Conservation (phyloP, 345 rosid species). For the Tarenaya hassleriana region DNA sequence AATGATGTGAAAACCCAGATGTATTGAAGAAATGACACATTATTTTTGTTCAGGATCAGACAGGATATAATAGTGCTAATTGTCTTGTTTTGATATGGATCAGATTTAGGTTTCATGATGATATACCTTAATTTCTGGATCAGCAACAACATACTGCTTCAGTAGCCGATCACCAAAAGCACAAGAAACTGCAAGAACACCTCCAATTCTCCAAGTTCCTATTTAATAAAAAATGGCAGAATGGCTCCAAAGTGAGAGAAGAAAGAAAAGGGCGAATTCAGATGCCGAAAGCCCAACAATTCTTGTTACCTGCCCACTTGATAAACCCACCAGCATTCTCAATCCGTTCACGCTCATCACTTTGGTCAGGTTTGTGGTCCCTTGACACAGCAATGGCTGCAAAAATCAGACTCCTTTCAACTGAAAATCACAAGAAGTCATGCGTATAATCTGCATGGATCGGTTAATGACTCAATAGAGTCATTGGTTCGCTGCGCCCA, state of each 20-base stretch:
- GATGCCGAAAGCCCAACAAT: neutral
- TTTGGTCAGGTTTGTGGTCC: constrained; percentile 97
- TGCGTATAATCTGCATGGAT: neutral
- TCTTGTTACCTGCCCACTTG: constrained; percentile 90
- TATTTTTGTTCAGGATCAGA: no score
- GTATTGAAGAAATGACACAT: no score
- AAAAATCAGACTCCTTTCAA: constrained; percentile 7
- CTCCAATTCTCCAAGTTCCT: constrained; percentile 99
- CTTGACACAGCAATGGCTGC: constrained; percentile 93
- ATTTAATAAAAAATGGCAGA: neutral
- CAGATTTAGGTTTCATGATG: neutral
- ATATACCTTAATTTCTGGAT: constrained; percentile 84
- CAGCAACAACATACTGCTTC: constrained; percentile 97
- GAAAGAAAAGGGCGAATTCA: no score
- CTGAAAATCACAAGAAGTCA: neutral
- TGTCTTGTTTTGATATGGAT: neutral
- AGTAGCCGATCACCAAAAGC: constrained; percentile 94
- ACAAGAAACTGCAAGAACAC: constrained; percentile 97
- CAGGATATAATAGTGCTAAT: no score
- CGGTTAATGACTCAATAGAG: no score
- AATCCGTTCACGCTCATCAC: constrained; percentile 94
- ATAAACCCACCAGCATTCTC: constrained; percentile 99
- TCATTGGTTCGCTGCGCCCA: no score
- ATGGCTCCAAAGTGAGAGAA: no score
- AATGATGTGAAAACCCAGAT: no score